These are phyloP conservation scores for Tricholoma saponaceum DNA, from an alignment of 768 basidiomycete genomes.

Conservation along the genomic window DNA sequence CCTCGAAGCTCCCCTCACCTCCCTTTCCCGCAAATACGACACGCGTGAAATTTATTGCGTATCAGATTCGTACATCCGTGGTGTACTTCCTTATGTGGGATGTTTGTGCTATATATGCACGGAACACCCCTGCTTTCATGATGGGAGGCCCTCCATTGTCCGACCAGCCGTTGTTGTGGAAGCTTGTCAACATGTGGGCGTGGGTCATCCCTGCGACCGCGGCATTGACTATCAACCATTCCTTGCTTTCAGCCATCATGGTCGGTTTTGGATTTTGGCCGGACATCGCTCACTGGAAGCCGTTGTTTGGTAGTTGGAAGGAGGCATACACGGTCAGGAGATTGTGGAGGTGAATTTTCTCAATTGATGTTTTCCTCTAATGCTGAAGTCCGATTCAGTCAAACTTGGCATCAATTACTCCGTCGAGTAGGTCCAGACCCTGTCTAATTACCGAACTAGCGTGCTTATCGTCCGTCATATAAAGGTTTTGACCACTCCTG, in stretches of 20 bases:
- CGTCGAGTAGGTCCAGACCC: slow-evolving; percentile 13
- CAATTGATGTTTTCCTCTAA: neutral
- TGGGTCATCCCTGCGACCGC: slow-evolving; percentile 17
- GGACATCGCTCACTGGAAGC: slow-evolving; percentile 23
- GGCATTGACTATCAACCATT: slow-evolving; percentile 10
- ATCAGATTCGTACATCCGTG: slow-evolving; percentile 10
- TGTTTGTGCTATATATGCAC: slow-evolving; percentile 6
- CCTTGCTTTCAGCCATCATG: slow-evolving; percentile 3
- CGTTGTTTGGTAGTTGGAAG: slow-evolving; percentile 23
- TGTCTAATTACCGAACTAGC: neutral
- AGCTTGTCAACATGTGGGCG: slow-evolving; percentile 15
- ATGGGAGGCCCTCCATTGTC: slow-evolving; percentile 12
- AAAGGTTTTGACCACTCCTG: slow-evolving; percentile 3
- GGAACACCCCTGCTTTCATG: slow-evolving; percentile 8
- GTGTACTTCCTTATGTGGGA: slow-evolving; percentile 13
- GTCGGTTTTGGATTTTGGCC: slow-evolving; percentile 13
- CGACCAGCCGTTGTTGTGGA: slow-evolving; percentile 10
- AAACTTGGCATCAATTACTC: slow-evolving; percentile 22
- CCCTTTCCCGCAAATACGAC: slow-evolving; percentile 9
- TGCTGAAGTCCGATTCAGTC: slow-evolving; percentile 6
- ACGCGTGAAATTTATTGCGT: slow-evolving; percentile 19
- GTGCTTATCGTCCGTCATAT: neutral
- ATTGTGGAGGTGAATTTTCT: slow-evolving; percentile 29
- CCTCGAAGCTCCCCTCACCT: slow-evolving; percentile 14
- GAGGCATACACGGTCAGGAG: slow-evolving; percentile 29